phyloP scores from a whole-genome alignment of 805 yeast genomes.

The Candida manassasensis region DNA sequence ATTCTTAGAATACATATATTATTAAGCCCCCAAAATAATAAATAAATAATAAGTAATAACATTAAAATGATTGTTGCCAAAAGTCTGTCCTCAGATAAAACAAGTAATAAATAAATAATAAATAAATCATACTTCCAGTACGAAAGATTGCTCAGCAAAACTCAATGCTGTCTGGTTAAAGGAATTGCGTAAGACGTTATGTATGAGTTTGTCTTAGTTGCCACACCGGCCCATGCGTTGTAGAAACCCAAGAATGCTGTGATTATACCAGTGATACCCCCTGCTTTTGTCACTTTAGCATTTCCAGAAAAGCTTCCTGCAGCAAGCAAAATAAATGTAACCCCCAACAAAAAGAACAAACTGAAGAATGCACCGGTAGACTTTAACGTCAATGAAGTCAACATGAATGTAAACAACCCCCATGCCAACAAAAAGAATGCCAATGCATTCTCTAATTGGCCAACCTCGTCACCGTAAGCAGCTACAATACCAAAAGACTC shows the following conservation, averaged over 20 bases:
- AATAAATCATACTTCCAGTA: neutral
- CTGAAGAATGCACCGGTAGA: constrained; percentile 34
- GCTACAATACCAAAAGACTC: constrained; percentile 31
- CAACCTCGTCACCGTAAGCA: constrained; percentile 21
- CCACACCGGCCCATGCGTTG: constrained; percentile 38
- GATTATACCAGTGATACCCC: constrained; percentile 40
- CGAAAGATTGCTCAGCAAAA: neutral
- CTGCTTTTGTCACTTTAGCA: constrained; percentile 28
- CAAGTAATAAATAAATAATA: neutral
- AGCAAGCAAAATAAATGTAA: constrained; percentile 34
- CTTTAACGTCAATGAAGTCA: constrained; percentile 31
- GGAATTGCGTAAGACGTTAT: constrained; percentile 25
- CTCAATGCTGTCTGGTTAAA: constrained; percentile 13
- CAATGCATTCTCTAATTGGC: constrained; percentile 27
- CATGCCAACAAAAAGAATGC: constrained; percentile 37
- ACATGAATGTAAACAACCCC: constrained; percentile 38
- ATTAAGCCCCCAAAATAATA: constrained; percentile 2
- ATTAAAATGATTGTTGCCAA: neutral
- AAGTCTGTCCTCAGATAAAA: neutral
- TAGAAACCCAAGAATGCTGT: constrained; percentile 37
- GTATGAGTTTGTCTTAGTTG: constrained; percentile 32
- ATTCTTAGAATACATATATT: too few species aligned
- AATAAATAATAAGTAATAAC: neutral
- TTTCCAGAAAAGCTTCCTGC: constrained; percentile 29
- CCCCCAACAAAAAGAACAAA: constrained; percentile 25